Evolutionary conservation across 2,329 filamentous ascomycete species (phyloP), one percentile per base, ranked within the genome.

Genomic region (Hypocrella siamensis): DNA sequence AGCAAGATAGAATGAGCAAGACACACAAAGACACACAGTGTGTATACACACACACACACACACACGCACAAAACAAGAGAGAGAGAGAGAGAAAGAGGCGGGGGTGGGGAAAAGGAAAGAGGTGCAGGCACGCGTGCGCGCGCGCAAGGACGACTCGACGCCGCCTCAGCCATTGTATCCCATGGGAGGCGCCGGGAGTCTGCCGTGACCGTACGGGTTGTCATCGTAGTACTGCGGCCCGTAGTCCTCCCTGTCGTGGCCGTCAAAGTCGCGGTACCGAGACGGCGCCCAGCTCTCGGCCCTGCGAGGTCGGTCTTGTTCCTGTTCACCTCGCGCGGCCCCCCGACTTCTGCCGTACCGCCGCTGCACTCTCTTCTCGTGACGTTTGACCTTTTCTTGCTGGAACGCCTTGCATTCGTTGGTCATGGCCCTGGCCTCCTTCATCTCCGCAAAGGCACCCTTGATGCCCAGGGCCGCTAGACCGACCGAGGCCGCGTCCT

Each of bases 381-480:
- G 67, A 14, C 68, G 65, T 31, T 51, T 51, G 19, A 50, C 50
- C 45, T 60, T 69, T 46, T 71, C 60, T 31, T 56, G 38, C 34
- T 63, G 52, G 53, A 65, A 73, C 38, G 62, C 53, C 33, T 49
- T 57, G 45, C 61, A 53, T 46, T 67, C 63, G 28, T 66, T 55
- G 26, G 49, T 47, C 49, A 63, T 45, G 38, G 70, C 61, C 34
- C 59, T 61, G 35, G 58, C 68, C 40, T 70, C 63, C 49, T 72
- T 70, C 46, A 72, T 51, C 46, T 71, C 67, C 12, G 55, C 60
- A 27, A 72, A 41, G 41, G 67, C 67, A 21, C 67, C 63, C 46
- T 70, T 68, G 50, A 74, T 63, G 28, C 68, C 66, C 43, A 74
- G 43, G 10, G 66, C 67, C 2, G 68, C 69, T 31, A 73, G 64